Evolutionary conservation across 257 asterid species (phyloP).

Genomic region (Solanum tacnaense): DNA sequence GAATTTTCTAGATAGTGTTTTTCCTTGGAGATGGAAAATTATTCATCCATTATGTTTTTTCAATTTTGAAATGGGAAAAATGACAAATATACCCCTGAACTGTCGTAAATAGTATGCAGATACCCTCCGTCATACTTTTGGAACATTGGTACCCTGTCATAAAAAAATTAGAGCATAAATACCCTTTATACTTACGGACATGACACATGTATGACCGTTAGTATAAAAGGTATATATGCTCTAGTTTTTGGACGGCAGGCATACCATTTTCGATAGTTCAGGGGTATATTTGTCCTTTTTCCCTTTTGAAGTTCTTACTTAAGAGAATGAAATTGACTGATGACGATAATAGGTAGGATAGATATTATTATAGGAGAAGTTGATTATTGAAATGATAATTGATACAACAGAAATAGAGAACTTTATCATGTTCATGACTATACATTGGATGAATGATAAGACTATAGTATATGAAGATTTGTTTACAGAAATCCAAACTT

Average conservation of each 20-base stretch:
- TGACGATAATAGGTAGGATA: neutral
- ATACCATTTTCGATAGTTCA: fast-evolving
- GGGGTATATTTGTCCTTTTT: no score
- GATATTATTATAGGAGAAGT: neutral
- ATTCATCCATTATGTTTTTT: neutral
- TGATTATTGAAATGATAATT: neutral
- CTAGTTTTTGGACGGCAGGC: no score
- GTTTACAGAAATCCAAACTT: no score
- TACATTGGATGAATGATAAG: no score
- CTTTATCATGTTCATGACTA: no score
- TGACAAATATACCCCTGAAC: no score
- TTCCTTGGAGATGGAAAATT: neutral
- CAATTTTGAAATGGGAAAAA: neutral
- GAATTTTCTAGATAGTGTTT: neutral
- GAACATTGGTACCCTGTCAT: fast-evolving
- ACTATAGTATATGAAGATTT: neutral
- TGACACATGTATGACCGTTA: no score
- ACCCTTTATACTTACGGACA: no score
- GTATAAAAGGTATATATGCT: no score
- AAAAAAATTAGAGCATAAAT: no score
- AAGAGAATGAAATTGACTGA: neutral
- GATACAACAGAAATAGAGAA: neutral
- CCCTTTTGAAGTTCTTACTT: neutral
- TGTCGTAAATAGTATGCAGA: no score
- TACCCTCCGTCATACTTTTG: no score